A percentile compares a stretch with the other conserved stretches of the same genome.
phyloP scores from a whole-genome alignment of 345 rosid species.

The Sapria himalayana region DNA sequence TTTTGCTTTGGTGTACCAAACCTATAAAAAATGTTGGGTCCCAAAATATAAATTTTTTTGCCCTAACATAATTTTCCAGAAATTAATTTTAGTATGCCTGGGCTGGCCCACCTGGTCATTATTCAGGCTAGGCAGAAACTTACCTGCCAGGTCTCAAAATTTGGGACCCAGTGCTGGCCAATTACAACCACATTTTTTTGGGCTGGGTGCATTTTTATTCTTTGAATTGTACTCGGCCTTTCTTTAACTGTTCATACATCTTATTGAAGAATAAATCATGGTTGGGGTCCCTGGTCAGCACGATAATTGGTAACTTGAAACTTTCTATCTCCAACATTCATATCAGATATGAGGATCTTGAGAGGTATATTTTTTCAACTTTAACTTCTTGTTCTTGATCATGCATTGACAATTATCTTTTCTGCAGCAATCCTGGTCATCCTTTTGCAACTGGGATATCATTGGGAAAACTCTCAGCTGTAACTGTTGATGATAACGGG shows the following conservation, averaged over 20 bases:
- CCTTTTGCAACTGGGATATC: slow-evolving; percentile 79
- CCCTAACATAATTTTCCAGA: too few relatives aligned
- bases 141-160: too few relatives aligned
- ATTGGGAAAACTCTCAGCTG: slow-evolving; percentile 81
- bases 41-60: too few relatives aligned
- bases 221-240: too few relatives aligned
- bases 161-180: too few relatives aligned
- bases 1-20: too few relatives aligned
- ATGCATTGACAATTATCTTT: slow-evolving; percentile 1
- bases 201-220: slow-evolving; percentile 4
- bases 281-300: slow-evolving; percentile 87
- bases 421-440: slow-evolving; percentile 70
- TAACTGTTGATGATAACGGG: slow-evolving; percentile 78
- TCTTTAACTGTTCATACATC: slow-evolving; percentile 11
- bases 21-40: too few relatives aligned
- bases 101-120: too few relatives aligned
- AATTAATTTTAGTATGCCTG: too few relatives aligned
- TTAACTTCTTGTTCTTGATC: neutral
- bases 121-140: too few relatives aligned
- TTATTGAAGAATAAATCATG: slow-evolving; percentile 71
- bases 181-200: too few relatives aligned
- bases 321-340: slow-evolving; percentile 94
- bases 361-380: slow-evolving; percentile 32
- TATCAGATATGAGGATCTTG: slow-evolving; percentile 90
- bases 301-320: slow-evolving; percentile 86